A percentile compares a stretch with the other conserved stretches of the same genome.
Evolutionary conservation across 805 yeast species (phyloP).

Genomic region (Saccharomyces kudriavzevii): DNA sequence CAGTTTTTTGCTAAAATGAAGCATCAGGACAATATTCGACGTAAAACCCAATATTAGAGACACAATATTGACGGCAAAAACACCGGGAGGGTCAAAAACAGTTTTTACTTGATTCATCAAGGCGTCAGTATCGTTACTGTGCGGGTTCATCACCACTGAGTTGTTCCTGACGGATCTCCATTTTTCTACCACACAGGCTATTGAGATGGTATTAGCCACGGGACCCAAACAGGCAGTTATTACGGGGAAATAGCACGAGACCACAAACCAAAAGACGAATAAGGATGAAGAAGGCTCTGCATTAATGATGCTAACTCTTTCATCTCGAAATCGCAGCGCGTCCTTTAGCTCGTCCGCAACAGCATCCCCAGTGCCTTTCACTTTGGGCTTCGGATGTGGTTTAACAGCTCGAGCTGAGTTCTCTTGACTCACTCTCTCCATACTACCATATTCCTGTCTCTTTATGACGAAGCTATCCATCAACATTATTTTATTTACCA

Average conservation of each 20-base stretch:
- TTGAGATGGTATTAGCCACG: slow-evolving; percentile 61
- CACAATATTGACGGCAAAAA: slow-evolving; percentile 50
- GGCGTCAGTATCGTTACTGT: slow-evolving; percentile 1
- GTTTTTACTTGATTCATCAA: slow-evolving; percentile 11
- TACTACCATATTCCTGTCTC: neutral
- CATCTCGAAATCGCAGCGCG: slow-evolving; percentile 17
- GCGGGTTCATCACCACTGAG: neutral
- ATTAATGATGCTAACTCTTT: slow-evolving; percentile 22
- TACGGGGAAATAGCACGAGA: slow-evolving; percentile 66
- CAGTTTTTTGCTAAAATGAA: slow-evolving; percentile 57
- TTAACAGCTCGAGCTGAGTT: neutral
- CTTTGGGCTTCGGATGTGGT: neutral
- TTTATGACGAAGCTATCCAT: neutral
- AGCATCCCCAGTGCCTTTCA: neutral
- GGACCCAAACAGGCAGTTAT: slow-evolving; percentile 76
- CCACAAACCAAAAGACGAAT: slow-evolving; percentile 47
- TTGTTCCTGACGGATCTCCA: slow-evolving; percentile 43
- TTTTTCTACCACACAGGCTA: slow-evolving; percentile 59
- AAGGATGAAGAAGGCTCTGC: slow-evolving; percentile 19
- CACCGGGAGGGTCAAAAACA: slow-evolving; percentile 34
- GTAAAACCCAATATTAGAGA: slow-evolving; percentile 56
- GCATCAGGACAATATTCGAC: slow-evolving; percentile 60
- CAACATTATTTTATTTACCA: neutral
- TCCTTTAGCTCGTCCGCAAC: slow-evolving; percentile 9
- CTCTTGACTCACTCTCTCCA: neutral